Percentiles rank a stretch among this genome's conserved stretches.
Conservation (phyloP, 2,329 filamentous ascomycete genomes). For the Fusarium annulatum region DNA sequence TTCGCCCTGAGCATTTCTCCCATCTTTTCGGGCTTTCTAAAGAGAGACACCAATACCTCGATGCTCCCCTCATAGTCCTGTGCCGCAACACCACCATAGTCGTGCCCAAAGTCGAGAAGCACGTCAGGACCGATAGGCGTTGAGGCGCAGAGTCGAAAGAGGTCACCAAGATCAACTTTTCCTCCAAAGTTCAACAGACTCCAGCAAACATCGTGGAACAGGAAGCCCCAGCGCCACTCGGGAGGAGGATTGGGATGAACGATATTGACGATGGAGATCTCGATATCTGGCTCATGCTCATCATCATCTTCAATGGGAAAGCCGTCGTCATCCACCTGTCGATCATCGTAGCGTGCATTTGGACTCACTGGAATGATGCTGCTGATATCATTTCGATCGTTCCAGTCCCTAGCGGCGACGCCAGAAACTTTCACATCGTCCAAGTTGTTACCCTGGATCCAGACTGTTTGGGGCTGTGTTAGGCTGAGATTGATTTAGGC, state of each 20-base stretch:
- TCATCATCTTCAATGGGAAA: neutral
- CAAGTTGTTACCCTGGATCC: conserved; percentile 9
- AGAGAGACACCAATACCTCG: neutral
- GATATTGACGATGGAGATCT: neutral
- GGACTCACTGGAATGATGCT: conserved; percentile 2
- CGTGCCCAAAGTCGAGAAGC: conserved; percentile 27
- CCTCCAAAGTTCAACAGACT: neutral
- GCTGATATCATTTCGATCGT: fast-evolving
- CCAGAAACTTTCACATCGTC: conserved; percentile 14
- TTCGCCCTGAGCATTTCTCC: neutral
- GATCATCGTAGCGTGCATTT: neutral
- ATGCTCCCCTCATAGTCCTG: neutral
- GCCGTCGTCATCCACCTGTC: neutral
- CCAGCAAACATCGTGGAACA: conserved; percentile 31
- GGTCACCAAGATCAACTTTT: neutral
- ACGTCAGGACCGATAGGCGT: neutral
- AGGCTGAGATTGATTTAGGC: neutral
- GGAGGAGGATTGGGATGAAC: neutral
- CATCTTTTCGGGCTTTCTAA: no score
- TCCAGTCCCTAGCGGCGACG: neutral
- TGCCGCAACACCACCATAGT: neutral
- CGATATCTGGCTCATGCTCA: no score
- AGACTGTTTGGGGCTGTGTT: neutral
- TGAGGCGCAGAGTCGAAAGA: conserved; percentile 20
- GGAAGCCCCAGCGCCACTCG: conserved; percentile 8